These are phyloP conservation scores for Yamadazyma epiphylla DNA, from an alignment of 1,139 yeast species.

Conservation along the genomic window DNA sequence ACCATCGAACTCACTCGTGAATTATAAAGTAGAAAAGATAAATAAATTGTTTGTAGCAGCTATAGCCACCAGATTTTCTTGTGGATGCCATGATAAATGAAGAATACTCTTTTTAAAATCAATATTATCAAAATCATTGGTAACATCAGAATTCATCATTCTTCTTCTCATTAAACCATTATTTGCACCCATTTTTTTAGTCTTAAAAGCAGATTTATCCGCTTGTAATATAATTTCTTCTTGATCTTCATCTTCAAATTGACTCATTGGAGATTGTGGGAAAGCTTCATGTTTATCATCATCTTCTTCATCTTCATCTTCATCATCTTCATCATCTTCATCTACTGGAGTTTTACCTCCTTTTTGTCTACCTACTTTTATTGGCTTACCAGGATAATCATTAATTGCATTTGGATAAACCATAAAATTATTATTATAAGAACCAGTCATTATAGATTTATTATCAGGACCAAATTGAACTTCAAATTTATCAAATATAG, in stretches of 20 bases:
- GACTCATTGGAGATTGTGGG: slow-evolving; percentile 35
- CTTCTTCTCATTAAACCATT: slow-evolving; percentile 37
- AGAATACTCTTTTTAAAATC: slow-evolving; percentile 94
- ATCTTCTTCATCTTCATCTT: slow-evolving; percentile 36
- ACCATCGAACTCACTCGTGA: too few species aligned
- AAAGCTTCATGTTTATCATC: slow-evolving; percentile 38
- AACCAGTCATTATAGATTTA: slow-evolving; percentile 91
- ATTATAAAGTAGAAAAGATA: slow-evolving; percentile 66
- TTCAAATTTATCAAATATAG: slow-evolving; percentile 97
- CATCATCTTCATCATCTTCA: slow-evolving; percentile 38
- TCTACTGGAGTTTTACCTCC: slow-evolving; percentile 15
- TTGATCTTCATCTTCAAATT: slow-evolving; percentile 50
- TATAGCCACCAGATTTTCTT: slow-evolving; percentile 93
- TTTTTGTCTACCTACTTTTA: slow-evolving; percentile 17
- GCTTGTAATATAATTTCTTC: slow-evolving; percentile 87
- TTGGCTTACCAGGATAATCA: slow-evolving; percentile 27
- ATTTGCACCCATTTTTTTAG: slow-evolving; percentile 51
- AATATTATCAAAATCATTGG: slow-evolving; percentile 71
- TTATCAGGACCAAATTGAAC: slow-evolving; percentile 94
- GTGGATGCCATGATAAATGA: slow-evolving; percentile 98
- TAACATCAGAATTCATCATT: slow-evolving; percentile 37
- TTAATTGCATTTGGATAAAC: slow-evolving; percentile 74
- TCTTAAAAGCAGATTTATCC: slow-evolving; percentile 94
- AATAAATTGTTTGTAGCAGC: slow-evolving; percentile 96
- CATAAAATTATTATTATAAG: slow-evolving; percentile 95